Evolutionary conservation across 2,329 filamentous ascomycete genomes (phyloP).

Genomic region (Cercospora beticola): DNA sequence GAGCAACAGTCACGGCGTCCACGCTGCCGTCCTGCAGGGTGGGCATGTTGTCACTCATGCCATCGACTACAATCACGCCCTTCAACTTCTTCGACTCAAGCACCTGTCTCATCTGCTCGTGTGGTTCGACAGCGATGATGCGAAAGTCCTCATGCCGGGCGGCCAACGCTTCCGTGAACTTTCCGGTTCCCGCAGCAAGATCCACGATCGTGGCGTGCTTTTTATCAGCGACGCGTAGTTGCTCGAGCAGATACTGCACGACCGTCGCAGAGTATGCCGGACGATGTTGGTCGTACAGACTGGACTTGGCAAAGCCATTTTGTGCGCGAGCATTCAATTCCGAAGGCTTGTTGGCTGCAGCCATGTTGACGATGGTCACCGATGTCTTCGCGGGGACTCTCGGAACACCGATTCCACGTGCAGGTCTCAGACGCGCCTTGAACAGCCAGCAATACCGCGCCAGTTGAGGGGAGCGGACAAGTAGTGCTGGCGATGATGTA

Average conservation of each 20-base stretch:
- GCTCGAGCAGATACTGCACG: constrained; percentile 58
- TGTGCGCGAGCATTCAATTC: constrained; percentile 37
- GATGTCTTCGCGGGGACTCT: background rate
- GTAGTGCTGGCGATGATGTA: background rate
- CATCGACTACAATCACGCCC: constrained; percentile 57
- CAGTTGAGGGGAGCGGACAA: background rate
- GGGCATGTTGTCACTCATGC: constrained; percentile 59
- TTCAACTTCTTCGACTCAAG: constrained; percentile 59
- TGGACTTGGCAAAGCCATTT: constrained; percentile 63
- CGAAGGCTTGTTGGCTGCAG: background rate
- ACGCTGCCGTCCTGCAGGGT: constrained; percentile 57
- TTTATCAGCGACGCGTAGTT: constrained; percentile 52
- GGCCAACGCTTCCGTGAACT: constrained; percentile 65
- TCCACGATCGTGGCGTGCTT: constrained; percentile 57
- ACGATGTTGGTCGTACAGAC: constrained; percentile 65
- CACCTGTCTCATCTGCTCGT: constrained; percentile 63
- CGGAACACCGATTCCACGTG: background rate
- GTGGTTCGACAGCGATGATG: constrained; percentile 64
- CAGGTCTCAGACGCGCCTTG: background rate
- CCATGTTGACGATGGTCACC: background rate
- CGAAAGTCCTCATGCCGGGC: constrained; percentile 59
- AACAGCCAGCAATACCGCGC: background rate
- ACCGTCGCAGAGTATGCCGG: constrained; percentile 64
- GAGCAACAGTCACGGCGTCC: constrained; percentile 66
- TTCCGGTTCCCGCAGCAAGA: constrained; percentile 67